Evolutionary conservation across 1,139 yeast genomes (phyloP), one percentile per base, ranked within the genome.

Genomic region (Wickerhamomyces sp.): DNA sequence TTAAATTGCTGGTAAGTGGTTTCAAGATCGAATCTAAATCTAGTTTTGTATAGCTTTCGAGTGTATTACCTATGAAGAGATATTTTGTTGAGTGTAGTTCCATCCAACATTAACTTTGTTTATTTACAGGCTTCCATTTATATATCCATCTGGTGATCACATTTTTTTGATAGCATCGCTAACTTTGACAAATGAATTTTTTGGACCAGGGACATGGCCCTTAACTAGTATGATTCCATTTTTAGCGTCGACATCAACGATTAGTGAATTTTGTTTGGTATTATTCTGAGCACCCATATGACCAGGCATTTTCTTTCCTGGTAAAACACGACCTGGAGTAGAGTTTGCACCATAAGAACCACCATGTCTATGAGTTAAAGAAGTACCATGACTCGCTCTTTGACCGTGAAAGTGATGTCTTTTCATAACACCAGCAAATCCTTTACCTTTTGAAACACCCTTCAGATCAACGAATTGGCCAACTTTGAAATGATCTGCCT

Each of bases 221-320:
- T 87, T 87, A 43, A 93, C 82, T 45, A 91, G 73, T 49, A 93
- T 72, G 47, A 88, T 81, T 10, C 96, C 96, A 50, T 84, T 80
- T 43, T 78, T 90, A 41, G 83, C 88, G 63, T 88, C 91, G 15
- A 83, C 84, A 61, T 85, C 85, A 62, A 93, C 72, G 26, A 94
- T 85, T 63, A 82, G 76, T 37, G 82, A 74, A 65, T 90, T 90
- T 63, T 81, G 87, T 34, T 81, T 79, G 6, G 99, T 93, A 54
- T 79, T 78, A 57, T 73, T 75, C 48, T 78, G 73, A 50, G 78
- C 81, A 55, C 99, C 99, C 95, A 91, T 85, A 67, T 88, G 86
- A 54, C 99, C 99, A 32, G 99, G 95, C 98, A 94, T 91, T 69
- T 90, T 93, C 73, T 89, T 91, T 35, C 97, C 98, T 14, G 98